Evolutionary conservation across 441 rosid genomes (phyloP), one percentile per base, ranked within the genome.

Genomic region (Capsella rubella): DNA sequence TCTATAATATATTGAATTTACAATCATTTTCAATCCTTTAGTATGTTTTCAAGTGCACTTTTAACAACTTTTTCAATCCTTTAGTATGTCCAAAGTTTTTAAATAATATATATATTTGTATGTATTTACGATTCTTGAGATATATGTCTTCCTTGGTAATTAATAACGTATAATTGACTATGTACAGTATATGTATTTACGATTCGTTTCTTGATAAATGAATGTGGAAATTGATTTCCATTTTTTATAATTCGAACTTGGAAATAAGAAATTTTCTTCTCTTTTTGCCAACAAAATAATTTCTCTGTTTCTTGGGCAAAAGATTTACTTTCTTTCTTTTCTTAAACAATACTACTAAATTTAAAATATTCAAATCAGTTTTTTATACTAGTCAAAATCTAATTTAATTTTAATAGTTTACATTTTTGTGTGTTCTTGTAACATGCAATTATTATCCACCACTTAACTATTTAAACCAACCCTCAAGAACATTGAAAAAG

Each of bases 391-490:
- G 35, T 6, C 25, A 5, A 6, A 47, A 1, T 47, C 27, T 16
- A 3, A 7, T 6, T 47, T 15, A 1, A 1, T 47, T 6, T 47
- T 8, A 47, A 47, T 7, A 16, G 35, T 32, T 6, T 6, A 32
- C 35, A 1, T 5, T 32, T 32, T 6, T 47, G 1, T 15, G 1
- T 15, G 6, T 8, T 8, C 1, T 4, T 49, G 11, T 18, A 18
- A 3, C 28, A 16, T 16, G 18, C 18, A 16, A 16, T 16, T 16
- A 16, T 9, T 9, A 8, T 7, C 56, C 11, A 53, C 58, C 11
- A 53, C 5, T 53, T 53, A 2, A 13, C 37, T 53, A 53, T 53
- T 28, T 8, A 49, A 65, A 69, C 67, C 53, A 42, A 42, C 46
- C 46, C 15, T 42, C 46, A 42, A 42, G n/a, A 42, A 4, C 3